A percentile compares a stretch with the other conserved stretches of the same genome.
phyloP scores from a whole-genome alignment of 345 rosid species.

The Aquilaria sinensis region DNA sequence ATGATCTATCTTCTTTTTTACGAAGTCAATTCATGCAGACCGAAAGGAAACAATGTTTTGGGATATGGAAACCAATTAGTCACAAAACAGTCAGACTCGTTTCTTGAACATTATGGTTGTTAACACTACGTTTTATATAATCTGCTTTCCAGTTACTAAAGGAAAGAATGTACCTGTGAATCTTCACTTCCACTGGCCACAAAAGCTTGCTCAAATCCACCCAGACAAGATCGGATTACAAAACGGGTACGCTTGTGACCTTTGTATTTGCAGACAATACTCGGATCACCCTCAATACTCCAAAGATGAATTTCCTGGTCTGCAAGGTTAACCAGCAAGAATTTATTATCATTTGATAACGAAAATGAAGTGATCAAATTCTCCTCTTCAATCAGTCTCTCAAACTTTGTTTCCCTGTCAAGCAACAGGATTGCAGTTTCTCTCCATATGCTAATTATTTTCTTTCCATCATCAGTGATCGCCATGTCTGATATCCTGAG shows the following conservation, averaged over 20 bases:
- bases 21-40: no score
- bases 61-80: no score
- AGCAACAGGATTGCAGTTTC: constrained; percentile 44
- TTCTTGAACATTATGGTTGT: no score
- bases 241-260: constrained; percentile 55
- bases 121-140: not conserved
- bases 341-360: constrained; percentile 51
- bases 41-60: no score
- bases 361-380: constrained; percentile 60
- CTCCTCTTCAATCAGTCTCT: constrained; percentile 56
- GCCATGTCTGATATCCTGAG: constrained; percentile 57
- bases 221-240: constrained; percentile 68
- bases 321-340: constrained; percentile 47
- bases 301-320: constrained; percentile 74
- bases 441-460: constrained; percentile 49
- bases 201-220: constrained; percentile 55
- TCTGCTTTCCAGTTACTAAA: not conserved
- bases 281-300: constrained; percentile 52
- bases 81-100: no score
- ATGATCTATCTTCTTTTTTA: no score
- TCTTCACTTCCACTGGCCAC: constrained; percentile 79
- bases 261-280: constrained; percentile 46
- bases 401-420: constrained; percentile 48
- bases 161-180: constrained; percentile 43
- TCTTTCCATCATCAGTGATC: constrained; percentile 59